These are phyloP conservation scores for Starmera caribaea DNA, from an alignment of 805 yeast genomes.

Conservation along the genomic window DNA sequence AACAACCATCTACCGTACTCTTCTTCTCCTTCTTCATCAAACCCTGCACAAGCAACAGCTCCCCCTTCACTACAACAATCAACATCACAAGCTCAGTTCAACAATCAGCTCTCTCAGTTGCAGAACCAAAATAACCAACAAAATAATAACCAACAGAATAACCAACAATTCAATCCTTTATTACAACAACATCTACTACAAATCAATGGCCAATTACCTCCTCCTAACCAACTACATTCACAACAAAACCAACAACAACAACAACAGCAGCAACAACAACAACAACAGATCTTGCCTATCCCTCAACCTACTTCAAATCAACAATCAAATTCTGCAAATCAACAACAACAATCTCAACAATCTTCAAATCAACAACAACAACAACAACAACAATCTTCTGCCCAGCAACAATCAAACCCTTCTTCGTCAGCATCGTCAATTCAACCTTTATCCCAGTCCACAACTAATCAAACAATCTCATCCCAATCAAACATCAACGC, in stretches of 20 bases:
- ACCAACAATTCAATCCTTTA: constrained; percentile 1
- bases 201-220: not conserved
- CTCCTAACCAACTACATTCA: constrained; percentile 1
- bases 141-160: not conserved
- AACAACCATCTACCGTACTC: not conserved
- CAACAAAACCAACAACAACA: constrained; percentile 1
- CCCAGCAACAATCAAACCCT: not conserved
- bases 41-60: not conserved
- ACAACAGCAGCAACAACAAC: not conserved
- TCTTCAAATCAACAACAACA: not conserved
- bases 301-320: not conserved
- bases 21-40: too few species aligned
- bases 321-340: not conserved
- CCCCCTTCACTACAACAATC: not conserved
- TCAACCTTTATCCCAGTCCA: too few species aligned
- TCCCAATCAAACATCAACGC: not conserved
- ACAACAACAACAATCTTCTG: not conserved
- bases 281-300: too few species aligned
- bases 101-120: too few species aligned
- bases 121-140: too few species aligned
- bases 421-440: too few species aligned
- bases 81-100: not conserved
- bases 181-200: constrained; percentile 1
- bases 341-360: not conserved
- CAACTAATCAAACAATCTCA: too few species aligned